A percentile compares a stretch with the other conserved stretches of the same genome.
These are phyloP conservation scores for Sporothrix schenckii DNA, from an alignment of 2,329 filamentous ascomycete genomes.

Conservation along the genomic window DNA sequence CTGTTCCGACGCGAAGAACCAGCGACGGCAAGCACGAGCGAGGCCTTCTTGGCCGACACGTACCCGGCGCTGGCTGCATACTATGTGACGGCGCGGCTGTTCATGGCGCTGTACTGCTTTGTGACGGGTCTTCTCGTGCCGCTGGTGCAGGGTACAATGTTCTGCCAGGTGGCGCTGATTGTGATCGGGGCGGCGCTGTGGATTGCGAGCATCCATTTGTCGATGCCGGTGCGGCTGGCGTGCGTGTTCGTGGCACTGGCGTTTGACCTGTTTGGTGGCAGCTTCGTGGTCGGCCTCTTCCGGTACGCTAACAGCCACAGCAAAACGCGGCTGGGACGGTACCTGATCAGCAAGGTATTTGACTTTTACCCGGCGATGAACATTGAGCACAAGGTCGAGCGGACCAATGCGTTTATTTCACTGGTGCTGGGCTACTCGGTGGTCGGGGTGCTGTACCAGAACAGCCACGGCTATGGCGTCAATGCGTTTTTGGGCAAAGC, in stretches of 20 bases:
- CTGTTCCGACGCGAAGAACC: constrained; percentile 14
- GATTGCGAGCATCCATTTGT: constrained; percentile 62
- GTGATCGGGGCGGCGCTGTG: constrained; percentile 57
- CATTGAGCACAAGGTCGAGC: constrained; percentile 67
- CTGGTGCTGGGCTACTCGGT: constrained; percentile 68
- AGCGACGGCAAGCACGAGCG: not conserved
- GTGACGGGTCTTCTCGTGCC: constrained; percentile 55
- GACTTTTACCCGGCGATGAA: constrained; percentile 65
- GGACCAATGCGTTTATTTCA: constrained; percentile 66
- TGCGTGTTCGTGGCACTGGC: constrained; percentile 60
- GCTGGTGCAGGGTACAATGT: constrained; percentile 61
- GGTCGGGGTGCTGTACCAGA: constrained; percentile 64
- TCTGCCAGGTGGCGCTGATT: constrained; percentile 50
- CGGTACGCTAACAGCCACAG: constrained; percentile 37
- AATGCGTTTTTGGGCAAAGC: constrained; percentile 66
- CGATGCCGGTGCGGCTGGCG: constrained; percentile 57
- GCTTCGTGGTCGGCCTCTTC: constrained; percentile 49
- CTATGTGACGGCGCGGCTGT: constrained; percentile 62
- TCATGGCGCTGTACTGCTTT: constrained; percentile 53
- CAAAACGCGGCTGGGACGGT: constrained; percentile 36
- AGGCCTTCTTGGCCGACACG: constrained; percentile 46
- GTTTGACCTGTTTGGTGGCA: constrained; percentile 56
- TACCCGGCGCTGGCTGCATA: constrained; percentile 63
- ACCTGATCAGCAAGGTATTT: constrained; percentile 47
- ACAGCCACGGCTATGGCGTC: constrained; percentile 52